Conservation (phyloP, 2,329 filamentous ascomycete species). For the Fusarium bactridioides region DNA sequence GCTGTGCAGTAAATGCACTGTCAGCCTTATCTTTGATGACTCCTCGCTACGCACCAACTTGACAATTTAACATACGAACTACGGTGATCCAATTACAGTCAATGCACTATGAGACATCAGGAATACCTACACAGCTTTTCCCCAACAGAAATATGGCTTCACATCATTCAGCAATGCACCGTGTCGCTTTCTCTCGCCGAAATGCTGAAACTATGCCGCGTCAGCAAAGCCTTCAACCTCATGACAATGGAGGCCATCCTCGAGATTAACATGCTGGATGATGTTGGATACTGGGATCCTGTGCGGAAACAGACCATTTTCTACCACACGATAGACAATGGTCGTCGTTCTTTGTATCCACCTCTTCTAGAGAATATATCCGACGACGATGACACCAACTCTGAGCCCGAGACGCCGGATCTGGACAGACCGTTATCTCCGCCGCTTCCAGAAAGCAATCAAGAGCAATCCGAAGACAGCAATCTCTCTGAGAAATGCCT, state of each 20-base stretch:
- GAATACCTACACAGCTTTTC: rapidly evolving
- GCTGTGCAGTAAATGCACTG: neutral
- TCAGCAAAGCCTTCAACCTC: neutral
- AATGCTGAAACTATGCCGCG: neutral
- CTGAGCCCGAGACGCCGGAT: neutral
- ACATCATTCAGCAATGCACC: neutral
- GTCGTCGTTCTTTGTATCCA: neutral
- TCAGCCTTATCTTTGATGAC: neutral
- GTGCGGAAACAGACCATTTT: neutral
- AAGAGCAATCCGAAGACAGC: neutral
- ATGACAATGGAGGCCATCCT: neutral
- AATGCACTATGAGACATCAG: neutral
- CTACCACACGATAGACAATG: neutral
- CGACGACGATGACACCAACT: neutral
- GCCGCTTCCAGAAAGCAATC: neutral
- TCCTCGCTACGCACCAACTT: neutral
- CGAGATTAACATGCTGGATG: neutral
- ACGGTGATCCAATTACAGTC: neutral
- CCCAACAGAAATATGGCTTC: neutral
- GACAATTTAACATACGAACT: neutral
- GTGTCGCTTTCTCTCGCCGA: neutral
- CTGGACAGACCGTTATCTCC: neutral
- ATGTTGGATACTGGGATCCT: neutral
- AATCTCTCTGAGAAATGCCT: neutral
- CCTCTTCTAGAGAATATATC: neutral